Evolutionary conservation across 1,139 yeast species (phyloP).

Genomic region (Groenewaldozyma auringiensis): DNA sequence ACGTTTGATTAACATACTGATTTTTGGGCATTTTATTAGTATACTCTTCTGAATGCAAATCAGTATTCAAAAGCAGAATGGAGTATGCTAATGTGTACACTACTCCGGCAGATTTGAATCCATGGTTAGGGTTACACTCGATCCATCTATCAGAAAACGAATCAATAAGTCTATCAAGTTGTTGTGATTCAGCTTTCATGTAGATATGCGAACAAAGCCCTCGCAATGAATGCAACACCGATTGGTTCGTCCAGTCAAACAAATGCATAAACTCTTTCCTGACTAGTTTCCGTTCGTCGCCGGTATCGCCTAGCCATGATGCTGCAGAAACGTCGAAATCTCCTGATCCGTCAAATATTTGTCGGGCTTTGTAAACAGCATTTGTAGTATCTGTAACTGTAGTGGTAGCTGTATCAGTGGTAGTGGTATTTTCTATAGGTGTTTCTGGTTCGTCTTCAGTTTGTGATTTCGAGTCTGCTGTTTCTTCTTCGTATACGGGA

Average conservation of each 20-base stretch:
- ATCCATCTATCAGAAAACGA: constrained; percentile 65
- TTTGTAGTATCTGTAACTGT: not conserved
- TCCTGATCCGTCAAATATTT: not conserved
- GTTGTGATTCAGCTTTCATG: constrained; percentile 78
- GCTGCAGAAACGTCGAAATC: constrained; percentile 16
- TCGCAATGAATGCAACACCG: constrained; percentile 45
- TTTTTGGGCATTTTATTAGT: constrained; percentile 32
- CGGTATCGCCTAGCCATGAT: constrained; percentile 28
- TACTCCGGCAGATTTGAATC: constrained; percentile 51
- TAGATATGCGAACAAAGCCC: constrained; percentile 56
- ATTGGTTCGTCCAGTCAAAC: constrained; percentile 27
- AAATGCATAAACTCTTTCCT: constrained; percentile 25
- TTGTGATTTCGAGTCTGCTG: not conserved
- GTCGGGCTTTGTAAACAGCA: not conserved
- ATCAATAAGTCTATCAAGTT: constrained; percentile 66
- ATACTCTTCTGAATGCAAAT: constrained; percentile 30
- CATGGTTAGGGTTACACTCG: constrained; percentile 39
- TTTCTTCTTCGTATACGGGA: not conserved
- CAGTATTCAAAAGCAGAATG: constrained; percentile 56
- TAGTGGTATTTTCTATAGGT: not conserved
- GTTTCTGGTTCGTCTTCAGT: not conserved
- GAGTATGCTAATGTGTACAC: constrained; percentile 71
- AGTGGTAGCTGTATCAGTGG: not conserved
- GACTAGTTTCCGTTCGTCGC: constrained; percentile 18
- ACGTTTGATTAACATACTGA: constrained; percentile 25